Conservation (phyloP, 192 early-diverging fungal genomes). For the Dispira simplex region DNA sequence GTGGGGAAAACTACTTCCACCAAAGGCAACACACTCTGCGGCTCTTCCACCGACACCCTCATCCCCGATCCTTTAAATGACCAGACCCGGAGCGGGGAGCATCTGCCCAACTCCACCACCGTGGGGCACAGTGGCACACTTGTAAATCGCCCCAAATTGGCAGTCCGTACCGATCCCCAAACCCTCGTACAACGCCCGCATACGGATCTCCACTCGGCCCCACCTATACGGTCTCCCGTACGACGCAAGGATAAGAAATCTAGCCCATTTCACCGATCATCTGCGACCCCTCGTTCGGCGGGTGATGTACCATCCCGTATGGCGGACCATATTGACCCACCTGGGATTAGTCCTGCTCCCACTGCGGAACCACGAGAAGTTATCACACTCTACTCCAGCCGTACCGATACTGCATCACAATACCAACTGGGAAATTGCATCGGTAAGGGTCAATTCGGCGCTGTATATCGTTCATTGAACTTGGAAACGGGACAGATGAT, state of each 20-base stretch:
- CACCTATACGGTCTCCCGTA: not conserved
- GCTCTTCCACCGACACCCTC: conserved; percentile 2
- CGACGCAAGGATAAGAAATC: not conserved
- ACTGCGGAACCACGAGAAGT: not conserved
- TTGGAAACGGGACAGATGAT: conserved; percentile 67
- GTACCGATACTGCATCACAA: conserved; percentile 19
- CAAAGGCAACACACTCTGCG: too few species aligned
- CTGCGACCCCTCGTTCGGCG: not conserved
- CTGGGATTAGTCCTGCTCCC: too few species aligned
- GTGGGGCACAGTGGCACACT: not conserved
- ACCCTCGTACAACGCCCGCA: not conserved
- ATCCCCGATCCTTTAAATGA: conserved; percentile 6
- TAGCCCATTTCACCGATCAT: too few species aligned
- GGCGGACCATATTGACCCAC: not conserved
- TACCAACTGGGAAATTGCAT: conserved; percentile 80
- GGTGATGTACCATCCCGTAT: not conserved
- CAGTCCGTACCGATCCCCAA: not conserved
- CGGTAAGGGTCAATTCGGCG: conserved; percentile 78
- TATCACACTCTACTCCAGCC: conserved; percentile 26
- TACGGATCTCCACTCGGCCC: not conserved
- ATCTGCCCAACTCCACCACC: not conserved
- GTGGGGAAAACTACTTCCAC: too few species aligned
- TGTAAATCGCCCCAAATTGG: not conserved
- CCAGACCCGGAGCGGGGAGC: conserved; percentile 13
- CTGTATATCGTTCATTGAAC: conserved; percentile 75